These are phyloP conservation scores for Stylosanthes scabra DNA, from an alignment of 331 rosid species.

Conservation along the genomic window DNA sequence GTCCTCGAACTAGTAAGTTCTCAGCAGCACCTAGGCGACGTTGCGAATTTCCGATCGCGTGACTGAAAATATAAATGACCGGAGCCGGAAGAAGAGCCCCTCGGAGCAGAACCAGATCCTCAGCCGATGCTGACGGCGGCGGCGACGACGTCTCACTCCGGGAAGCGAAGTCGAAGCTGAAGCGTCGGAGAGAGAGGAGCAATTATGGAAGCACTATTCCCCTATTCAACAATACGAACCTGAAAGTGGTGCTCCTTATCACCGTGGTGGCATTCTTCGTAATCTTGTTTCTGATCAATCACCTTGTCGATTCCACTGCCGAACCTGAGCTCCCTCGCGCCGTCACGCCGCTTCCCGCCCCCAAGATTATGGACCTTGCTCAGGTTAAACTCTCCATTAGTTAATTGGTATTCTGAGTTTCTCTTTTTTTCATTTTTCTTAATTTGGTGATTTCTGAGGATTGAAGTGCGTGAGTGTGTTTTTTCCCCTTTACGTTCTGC, in stretches of 20 bases:
- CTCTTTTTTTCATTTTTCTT: background rate
- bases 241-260: slow-evolving; percentile 57
- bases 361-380: slow-evolving; percentile 87
- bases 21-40: slow-evolving; percentile 2
- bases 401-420: background rate
- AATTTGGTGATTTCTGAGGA: background rate
- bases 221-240: slow-evolving; percentile 53
- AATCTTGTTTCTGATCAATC: slow-evolving; percentile 55
- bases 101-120: slow-evolving; percentile 63
- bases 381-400: slow-evolving; percentile 56
- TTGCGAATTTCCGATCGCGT: slow-evolving; percentile 11
- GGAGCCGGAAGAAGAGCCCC: slow-evolving; percentile 64
- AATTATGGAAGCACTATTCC: slow-evolving; percentile 55
- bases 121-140: slow-evolving; percentile 36
- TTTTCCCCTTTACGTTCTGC: background rate
- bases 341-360: slow-evolving; percentile 84
- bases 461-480: slow-evolving; percentile 25
- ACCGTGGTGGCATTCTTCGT: slow-evolving; percentile 60
- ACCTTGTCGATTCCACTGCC: slow-evolving; percentile 40
- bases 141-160: slow-evolving; percentile 48
- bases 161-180: slow-evolving; percentile 32
- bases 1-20: background rate
- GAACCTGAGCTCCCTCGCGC: slow-evolving; percentile 57
- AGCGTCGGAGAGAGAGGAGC: slow-evolving; percentile 52
- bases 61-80: slow-evolving; percentile 47